Percentiles rank a stretch among this genome's conserved stretches.
These are phyloP conservation scores for Lindgomyces ingoldianus DNA, from an alignment of 495 filamentous ascomycete genomes.

Conservation along the genomic window DNA sequence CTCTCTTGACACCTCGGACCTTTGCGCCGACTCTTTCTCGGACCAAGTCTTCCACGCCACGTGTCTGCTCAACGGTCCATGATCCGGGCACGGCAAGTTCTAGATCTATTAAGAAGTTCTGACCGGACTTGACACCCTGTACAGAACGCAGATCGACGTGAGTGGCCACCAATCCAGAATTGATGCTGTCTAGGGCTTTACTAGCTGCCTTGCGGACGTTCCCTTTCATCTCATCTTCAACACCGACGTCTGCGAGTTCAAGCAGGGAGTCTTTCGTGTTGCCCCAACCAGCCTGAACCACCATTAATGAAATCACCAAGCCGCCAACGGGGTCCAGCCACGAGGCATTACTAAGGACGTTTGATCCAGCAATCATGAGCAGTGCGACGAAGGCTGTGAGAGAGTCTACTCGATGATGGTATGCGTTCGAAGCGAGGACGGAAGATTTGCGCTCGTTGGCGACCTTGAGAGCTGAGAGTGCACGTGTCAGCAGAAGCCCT, in stretches of 20 bases:
- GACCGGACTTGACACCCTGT: slow-evolving; percentile 87
- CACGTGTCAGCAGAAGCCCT: slow-evolving; percentile 26
- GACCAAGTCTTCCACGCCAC: slow-evolving; percentile 69
- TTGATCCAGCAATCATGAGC: slow-evolving; percentile 82
- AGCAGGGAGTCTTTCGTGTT: slow-evolving; percentile 81
- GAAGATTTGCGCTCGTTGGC: slow-evolving; percentile 92
- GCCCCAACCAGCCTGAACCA: slow-evolving; percentile 83
- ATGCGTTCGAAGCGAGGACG: slow-evolving; percentile 93
- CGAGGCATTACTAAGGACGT: slow-evolving; percentile 74
- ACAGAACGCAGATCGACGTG: slow-evolving; percentile 69
- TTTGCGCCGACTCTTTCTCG: slow-evolving; percentile 68
- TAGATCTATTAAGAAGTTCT: slow-evolving; percentile 90
- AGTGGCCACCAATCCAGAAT: slow-evolving; percentile 42
- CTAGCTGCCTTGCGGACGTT: slow-evolving; percentile 65
- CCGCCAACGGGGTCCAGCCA: slow-evolving; percentile 97
- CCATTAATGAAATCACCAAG: slow-evolving; percentile 85
- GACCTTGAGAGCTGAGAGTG: slow-evolving; percentile 76
- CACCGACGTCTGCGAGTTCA: slow-evolving; percentile 85
- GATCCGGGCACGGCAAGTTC: slow-evolving; percentile 73
- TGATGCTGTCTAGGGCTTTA: slow-evolving; percentile 56
- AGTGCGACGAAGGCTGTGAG: slow-evolving; percentile 92
- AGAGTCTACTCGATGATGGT: slow-evolving; percentile 95
- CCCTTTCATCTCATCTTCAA: slow-evolving; percentile 77
- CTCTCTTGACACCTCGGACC: slow-evolving; percentile 76
- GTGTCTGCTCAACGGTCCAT: slow-evolving; percentile 69